These are phyloP conservation scores for Panicum virgatum DNA, from an alignment of 202 grass and related monocot species.

Conservation along the genomic window DNA sequence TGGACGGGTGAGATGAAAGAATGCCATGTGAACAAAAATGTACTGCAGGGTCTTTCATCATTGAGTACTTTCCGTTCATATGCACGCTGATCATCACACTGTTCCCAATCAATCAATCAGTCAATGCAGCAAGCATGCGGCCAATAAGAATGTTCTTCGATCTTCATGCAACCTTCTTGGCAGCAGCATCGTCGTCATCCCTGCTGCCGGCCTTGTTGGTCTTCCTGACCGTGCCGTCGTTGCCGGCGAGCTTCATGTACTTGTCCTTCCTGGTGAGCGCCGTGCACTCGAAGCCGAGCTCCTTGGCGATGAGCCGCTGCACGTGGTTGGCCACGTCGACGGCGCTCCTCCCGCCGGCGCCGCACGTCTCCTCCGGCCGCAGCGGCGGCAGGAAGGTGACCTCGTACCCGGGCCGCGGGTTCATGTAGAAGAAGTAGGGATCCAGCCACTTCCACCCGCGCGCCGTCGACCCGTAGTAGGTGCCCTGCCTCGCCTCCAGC, in stretches of 20 bases:
- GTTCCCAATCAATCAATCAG: too few species aligned
- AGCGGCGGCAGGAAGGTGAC: slow-evolving; percentile 72
- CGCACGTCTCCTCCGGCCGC: slow-evolving; percentile 61
- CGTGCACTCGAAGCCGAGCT: slow-evolving; percentile 69
- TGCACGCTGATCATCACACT: too few species aligned
- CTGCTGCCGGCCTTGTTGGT: too few species aligned
- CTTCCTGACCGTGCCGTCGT: slow-evolving; percentile 45
- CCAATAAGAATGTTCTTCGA: too few species aligned
- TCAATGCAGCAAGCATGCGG: too few species aligned
- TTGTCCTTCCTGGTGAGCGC: slow-evolving; percentile 77
- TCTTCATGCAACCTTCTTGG: slow-evolving; percentile 22
- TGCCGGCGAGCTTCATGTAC: slow-evolving; percentile 81
- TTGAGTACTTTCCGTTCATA: too few species aligned
- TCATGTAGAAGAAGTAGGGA: slow-evolving; percentile 97
- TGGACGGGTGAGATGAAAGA: too few species aligned
- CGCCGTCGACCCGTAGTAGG: slow-evolving; percentile 70
- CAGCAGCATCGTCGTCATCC: neutral
- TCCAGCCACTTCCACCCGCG: slow-evolving; percentile 74
- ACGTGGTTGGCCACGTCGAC: slow-evolving; percentile 84
- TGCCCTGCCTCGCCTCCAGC: slow-evolving; percentile 46
- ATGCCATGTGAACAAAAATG: too few species aligned
- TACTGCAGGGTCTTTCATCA: too few species aligned
- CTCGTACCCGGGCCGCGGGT: slow-evolving; percentile 64
- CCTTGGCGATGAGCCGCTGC: slow-evolving; percentile 57
- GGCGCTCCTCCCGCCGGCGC: slow-evolving; percentile 36